Conservation (phyloP, 345 rosid species). For the Populus deltoides region DNA sequence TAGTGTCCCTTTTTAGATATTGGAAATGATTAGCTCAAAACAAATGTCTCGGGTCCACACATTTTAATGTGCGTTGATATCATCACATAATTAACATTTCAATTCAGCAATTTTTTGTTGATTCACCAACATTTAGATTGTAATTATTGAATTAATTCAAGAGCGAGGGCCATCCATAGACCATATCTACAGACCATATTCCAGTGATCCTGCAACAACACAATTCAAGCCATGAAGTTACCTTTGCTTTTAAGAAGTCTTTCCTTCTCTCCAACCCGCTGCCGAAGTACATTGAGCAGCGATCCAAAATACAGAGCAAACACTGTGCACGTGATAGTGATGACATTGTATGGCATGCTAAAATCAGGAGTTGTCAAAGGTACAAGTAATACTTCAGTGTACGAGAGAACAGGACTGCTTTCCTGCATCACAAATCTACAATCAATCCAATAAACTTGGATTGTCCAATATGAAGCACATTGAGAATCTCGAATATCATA, state of each 20-base stretch:
- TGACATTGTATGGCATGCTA: constrained; percentile 99
- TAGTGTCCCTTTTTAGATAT: background rate
- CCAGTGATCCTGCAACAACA: background rate
- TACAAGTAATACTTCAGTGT: constrained; percentile 87
- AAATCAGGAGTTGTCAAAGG: constrained; percentile 97
- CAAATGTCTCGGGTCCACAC: background rate
- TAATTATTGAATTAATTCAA: background rate
- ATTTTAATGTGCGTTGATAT: background rate
- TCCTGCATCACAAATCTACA: constrained; percentile 50
- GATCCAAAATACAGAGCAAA: constrained; percentile 90
- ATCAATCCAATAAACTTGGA: constrained; percentile 3
- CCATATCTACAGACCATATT: background rate
- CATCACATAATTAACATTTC: background rate
- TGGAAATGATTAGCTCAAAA: background rate
- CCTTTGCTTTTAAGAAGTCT: constrained; percentile 68
- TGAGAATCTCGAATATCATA: background rate
- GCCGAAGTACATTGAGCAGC: constrained; percentile 73
- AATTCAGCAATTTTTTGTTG: background rate
- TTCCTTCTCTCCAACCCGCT: constrained; percentile 76
- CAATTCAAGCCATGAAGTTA: constrained; percentile 25
- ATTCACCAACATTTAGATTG: background rate
- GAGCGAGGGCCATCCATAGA: background rate
- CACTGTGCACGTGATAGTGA: constrained; percentile 87
- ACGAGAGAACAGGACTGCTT: constrained; percentile 53
- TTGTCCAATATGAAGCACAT: constrained; percentile 1